Conservation (phyloP, 805 yeast genomes). For the Saturnispora saitoi region DNA sequence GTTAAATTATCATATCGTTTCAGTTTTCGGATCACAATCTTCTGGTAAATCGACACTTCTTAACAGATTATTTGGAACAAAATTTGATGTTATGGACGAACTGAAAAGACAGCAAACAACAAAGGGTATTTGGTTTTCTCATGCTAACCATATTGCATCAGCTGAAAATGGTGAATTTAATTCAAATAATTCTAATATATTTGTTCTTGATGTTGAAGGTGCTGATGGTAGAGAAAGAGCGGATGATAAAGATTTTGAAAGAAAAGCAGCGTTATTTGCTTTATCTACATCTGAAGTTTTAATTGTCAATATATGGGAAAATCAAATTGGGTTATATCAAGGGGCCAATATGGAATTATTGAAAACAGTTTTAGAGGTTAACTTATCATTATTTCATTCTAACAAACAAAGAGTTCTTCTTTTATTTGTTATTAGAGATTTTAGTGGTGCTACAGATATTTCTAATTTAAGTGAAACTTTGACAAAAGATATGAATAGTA, state of each 20-base stretch:
- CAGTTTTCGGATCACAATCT: conserved; percentile 95
- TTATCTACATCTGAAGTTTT: conserved; percentile 83
- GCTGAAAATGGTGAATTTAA: conserved; percentile 7
- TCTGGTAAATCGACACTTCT: conserved; percentile 93
- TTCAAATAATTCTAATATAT: conserved; percentile 32
- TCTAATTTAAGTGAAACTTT: conserved; percentile 62
- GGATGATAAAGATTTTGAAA: conserved; percentile 96
- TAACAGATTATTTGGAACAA: conserved; percentile 77
- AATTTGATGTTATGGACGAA: conserved; percentile 92
- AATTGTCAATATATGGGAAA: conserved; percentile 93
- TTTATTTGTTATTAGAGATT: conserved; percentile 88
- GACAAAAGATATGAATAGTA: conserved; percentile 57
- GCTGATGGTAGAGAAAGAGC: conserved; percentile 98
- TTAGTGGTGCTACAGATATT: conserved; percentile 79
- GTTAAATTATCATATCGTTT: conserved; percentile 75
- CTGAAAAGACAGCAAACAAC: conserved; percentile 81
- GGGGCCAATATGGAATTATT: conserved; percentile 96
- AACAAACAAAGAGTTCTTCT: conserved; percentile 49
- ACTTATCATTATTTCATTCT: conserved; percentile 72
- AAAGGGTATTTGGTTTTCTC: conserved; percentile 73
- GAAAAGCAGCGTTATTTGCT: conserved; percentile 94
- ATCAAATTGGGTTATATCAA: conserved; percentile 92
- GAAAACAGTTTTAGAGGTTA: conserved; percentile 94
- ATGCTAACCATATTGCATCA: conserved; percentile 36
- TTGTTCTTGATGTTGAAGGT: conserved; percentile 97